Conservation (phyloP, 805 yeast genomes). For the Myxozyma sirexii region DNA sequence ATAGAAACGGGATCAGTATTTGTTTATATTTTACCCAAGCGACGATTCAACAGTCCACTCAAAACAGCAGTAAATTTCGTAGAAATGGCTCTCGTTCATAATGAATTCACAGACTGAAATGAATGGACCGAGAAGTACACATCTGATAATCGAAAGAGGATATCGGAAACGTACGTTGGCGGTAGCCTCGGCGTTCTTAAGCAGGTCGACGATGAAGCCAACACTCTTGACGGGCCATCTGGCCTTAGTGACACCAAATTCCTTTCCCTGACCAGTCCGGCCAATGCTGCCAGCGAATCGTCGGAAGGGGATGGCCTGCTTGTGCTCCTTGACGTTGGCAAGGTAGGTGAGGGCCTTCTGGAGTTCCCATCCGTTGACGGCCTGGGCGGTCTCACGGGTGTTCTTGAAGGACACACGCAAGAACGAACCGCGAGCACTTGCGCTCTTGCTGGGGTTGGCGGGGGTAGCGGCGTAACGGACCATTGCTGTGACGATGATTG, state of each 20-base stretch:
- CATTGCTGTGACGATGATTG: slow-evolving; percentile 54
- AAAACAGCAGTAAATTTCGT: too few species aligned
- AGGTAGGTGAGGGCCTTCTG: slow-evolving; percentile 95
- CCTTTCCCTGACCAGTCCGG: slow-evolving; percentile 99
- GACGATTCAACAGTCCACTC: too few species aligned
- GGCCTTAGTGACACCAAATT: slow-evolving; percentile 99
- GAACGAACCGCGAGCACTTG: slow-evolving; percentile 99
- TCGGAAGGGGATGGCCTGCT: slow-evolving; percentile 99
- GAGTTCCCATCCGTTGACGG: slow-evolving; percentile 97
- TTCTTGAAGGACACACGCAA: slow-evolving; percentile 99
- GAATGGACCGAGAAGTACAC: neutral
- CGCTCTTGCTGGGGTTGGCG: slow-evolving; percentile 99
- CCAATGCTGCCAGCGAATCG: slow-evolving; percentile 95
- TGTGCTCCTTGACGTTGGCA: slow-evolving; percentile 93
- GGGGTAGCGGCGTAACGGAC: slow-evolving; percentile 99
- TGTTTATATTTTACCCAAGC: neutral
- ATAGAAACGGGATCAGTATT: slow-evolving; percentile 37
- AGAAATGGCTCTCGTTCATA: too few species aligned
- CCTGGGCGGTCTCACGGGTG: slow-evolving; percentile 99
- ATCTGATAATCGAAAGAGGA: neutral
- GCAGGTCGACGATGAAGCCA: slow-evolving; percentile 89
- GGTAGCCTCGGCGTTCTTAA: slow-evolving; percentile 97
- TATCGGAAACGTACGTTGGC: slow-evolving; percentile 63
- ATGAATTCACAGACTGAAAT: too few species aligned
- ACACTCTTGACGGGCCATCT: slow-evolving; percentile 99